Conservation (phyloP, 2,329 filamentous ascomycete species). For the Parascedosporium putredinis region DNA sequence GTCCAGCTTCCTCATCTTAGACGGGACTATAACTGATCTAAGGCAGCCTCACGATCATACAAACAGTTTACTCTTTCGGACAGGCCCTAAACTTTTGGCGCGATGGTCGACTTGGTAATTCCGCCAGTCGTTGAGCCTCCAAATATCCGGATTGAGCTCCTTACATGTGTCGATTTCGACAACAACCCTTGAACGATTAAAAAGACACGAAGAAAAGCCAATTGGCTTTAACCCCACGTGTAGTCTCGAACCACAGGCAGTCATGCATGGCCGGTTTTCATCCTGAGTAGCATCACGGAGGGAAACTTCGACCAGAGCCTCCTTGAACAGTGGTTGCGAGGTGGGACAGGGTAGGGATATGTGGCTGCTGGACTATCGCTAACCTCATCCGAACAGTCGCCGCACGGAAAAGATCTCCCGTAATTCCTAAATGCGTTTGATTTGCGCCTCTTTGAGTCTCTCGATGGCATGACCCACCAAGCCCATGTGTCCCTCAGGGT, state of each 20-base stretch:
- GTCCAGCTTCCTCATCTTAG: no score
- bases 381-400: not conserved
- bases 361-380: not conserved
- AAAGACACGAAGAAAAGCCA: no score
- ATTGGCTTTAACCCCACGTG: not conserved
- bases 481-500: not conserved
- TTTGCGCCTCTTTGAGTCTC: not conserved
- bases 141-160: no score
- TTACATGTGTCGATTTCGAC: no score
- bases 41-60: no score
- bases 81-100: no score
- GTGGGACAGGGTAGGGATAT: not conserved
- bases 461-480: not conserved
- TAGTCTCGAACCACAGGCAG: not conserved
- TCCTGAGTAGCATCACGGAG: not conserved
- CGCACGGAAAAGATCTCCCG: constrained; percentile 3
- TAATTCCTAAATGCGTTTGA: constrained; percentile 2
- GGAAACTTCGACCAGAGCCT: not conserved
- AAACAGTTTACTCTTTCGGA: no score
- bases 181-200: no score
- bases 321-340: not conserved
- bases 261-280: not conserved
- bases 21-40: no score
- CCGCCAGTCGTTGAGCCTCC: not conserved
- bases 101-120: not conserved